A percentile compares a stretch with the other conserved stretches of the same genome.
These are phyloP conservation scores for Elongisporangium senticosum DNA, from an alignment of 352 stramenopile genomes.

Conservation along the genomic window DNA sequence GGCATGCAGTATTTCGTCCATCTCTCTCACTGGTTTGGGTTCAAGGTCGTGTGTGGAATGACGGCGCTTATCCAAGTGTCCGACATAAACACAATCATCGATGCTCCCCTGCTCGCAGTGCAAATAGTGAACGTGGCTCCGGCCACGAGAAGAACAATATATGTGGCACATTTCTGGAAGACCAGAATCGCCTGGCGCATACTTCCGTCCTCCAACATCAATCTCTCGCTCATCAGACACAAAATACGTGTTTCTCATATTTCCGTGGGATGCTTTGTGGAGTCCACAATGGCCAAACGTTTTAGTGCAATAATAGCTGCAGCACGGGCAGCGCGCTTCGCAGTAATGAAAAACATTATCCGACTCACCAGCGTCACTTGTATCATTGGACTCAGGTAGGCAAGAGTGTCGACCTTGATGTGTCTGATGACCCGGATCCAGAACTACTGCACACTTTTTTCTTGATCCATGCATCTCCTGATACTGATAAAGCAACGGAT, in stretches of 20 bases:
- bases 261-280: slow-evolving; percentile 54
- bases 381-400: too few species aligned
- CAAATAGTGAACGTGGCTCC: slow-evolving; percentile 39
- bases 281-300: slow-evolving; percentile 35
- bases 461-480: slow-evolving; percentile 69
- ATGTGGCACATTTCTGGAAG: slow-evolving; percentile 47
- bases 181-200: slow-evolving; percentile 25
- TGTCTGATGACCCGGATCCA: slow-evolving; percentile 23
- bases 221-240: slow-evolving; percentile 42
- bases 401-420: slow-evolving; percentile 39
- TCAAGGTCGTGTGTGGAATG: slow-evolving; percentile 31
- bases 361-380: too few species aligned
- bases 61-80: slow-evolving; percentile 22
- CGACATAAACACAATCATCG: slow-evolving; percentile 22
- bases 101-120: slow-evolving; percentile 17
- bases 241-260: slow-evolving; percentile 69
- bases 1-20: slow-evolving; percentile 43
- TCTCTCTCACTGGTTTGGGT: slow-evolving; percentile 18
- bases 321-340: slow-evolving; percentile 41
- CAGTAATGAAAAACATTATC: slow-evolving; percentile 44
- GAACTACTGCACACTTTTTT: slow-evolving; percentile 35
- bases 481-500: slow-evolving; percentile 48
- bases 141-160: slow-evolving; percentile 43
- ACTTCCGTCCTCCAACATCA: slow-evolving; percentile 41
- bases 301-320: slow-evolving; percentile 62